Base-by-base conservation (phyloP, 2,329 filamentous ascomycete species). In the Stagonosporopsis rhizophila region DNA sequence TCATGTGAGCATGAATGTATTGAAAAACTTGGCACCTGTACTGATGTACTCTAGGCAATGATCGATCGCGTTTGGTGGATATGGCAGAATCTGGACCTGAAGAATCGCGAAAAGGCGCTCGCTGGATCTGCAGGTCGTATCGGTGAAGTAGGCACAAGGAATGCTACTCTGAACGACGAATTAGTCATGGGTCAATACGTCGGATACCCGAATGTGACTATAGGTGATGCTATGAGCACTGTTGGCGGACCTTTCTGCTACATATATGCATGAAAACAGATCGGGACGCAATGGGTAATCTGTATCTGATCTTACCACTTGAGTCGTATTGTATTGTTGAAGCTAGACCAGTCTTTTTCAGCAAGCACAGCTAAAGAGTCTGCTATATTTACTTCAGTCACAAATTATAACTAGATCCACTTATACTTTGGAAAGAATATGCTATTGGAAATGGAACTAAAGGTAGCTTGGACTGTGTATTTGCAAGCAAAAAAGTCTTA, bases 41-140 rank as follows among this genome's bases (percentile, higher is more conserved):
- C 22, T 42, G 20, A 42, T 3, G 19, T 2, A 9, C 2, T 28
- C 60, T 80, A 82, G 54, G 75, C 75, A 1, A 77, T 78, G 70
- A 78, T 83, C 27, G 81, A 83, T 61, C 73, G 79, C 2, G 65
- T 76, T 2, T 83, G 75, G 69, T 81, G 78, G 78, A 80, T 78
- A 15, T 83, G 81, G 81, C 80, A 83, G 67, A 80, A 78, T 53
- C 65, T 76, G 37, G 74, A 81, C 45, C 60, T 73, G 28, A 60
- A 65, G 40, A 69, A 68, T 73, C 1, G 77, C 75, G 3, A 74
- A 76, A 28, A 22, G 22, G 80, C 82, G 65, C 63, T 80, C 19
- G 81, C 77, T 56, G 74, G 75, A 2, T 79, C 76, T 8, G 78
- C 80, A 1, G 74, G 70, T 8, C 17, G n/a, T 2, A 17, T 40